Evolutionary conservation across 441 rosid species (phyloP).

Genomic region (Daphne laureola): DNA sequence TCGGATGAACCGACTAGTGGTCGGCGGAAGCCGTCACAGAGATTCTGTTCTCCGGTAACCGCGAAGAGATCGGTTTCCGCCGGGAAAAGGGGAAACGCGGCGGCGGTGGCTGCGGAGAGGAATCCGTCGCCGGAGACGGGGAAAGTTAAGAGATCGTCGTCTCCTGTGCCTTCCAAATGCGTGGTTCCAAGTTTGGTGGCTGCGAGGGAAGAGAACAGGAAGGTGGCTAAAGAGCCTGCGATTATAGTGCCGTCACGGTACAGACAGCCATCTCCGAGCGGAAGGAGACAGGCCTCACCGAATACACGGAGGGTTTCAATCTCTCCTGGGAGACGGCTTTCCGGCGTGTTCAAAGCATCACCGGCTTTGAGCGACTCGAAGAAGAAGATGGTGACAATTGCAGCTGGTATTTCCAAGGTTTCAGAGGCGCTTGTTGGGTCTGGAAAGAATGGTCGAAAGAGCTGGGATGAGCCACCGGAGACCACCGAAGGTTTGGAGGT

Average conservation of each 20-base stretch:
- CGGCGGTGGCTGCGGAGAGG: slow-evolving; percentile 32
- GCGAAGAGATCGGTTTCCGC: slow-evolving; percentile 49
- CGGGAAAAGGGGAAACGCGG: slow-evolving; percentile 33
- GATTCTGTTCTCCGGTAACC: slow-evolving; percentile 76
- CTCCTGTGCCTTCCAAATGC: slow-evolving; percentile 86
- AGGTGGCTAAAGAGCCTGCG: slow-evolving; percentile 58
- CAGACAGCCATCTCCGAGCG: slow-evolving; percentile 78
- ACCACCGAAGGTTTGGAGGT: slow-evolving; percentile 23
- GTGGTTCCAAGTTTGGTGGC: slow-evolving; percentile 71
- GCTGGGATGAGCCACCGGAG: slow-evolving; percentile 54
- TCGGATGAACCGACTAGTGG: slow-evolving; percentile 17
- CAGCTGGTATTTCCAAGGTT: slow-evolving; percentile 58
- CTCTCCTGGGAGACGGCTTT: slow-evolving; percentile 76
- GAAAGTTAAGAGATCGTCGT: slow-evolving; percentile 73
- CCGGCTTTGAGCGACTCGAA: slow-evolving; percentile 65
- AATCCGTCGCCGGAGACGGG: slow-evolving; percentile 67
- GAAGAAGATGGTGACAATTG: slow-evolving; percentile 70
- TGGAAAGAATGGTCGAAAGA: slow-evolving; percentile 46
- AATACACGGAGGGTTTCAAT: slow-evolving; percentile 56
- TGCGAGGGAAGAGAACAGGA: slow-evolving; percentile 75
- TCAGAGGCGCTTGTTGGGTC: slow-evolving; percentile 60
- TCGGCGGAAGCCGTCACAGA: slow-evolving; percentile 33
- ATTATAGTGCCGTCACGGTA: slow-evolving; percentile 90
- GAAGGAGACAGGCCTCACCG: slow-evolving; percentile 69
- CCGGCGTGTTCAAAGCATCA: slow-evolving; percentile 57